Evolutionary conservation across 257 asterid species (phyloP), one percentile per base, ranked within the genome.

Genomic region (Lycium ferocissimum): DNA sequence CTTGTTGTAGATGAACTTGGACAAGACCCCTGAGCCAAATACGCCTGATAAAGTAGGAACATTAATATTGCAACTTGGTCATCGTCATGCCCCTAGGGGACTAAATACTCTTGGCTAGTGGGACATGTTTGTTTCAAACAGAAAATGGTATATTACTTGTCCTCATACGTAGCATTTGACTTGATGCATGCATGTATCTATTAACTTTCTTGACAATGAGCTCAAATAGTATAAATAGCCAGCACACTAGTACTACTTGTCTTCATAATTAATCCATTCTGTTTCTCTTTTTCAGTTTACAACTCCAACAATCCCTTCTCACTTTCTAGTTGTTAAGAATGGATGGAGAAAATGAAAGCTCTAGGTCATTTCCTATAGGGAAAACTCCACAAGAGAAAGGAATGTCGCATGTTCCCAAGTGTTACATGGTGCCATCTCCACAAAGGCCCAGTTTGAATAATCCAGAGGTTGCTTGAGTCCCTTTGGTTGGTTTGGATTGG

Each of bases 401-500:
- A 22, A 58, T 58, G 9, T 17, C 63, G 17, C 2, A 58, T 58
- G 63, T 58, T 58, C 10, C 63, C 63, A 58, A 58, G n/a, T 58
- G 26, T 58, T 58, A 58, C 10, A 17, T 17, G 26, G 5, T 17
- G 63, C 3, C 63, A 58, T 58, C 63, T 43, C 6, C 47, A 43
- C 3, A 26, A 26, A 38, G 43, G 43, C 43, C 43, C 5, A 38
- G 2, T 38, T 38, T 38, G 43, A 5, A 57, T 82, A 76, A 85
- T 15, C 5, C 84, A 0, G 22, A 86, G 33, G 9, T 63, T 15
- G 86, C 82, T 0, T 33, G 83, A 17, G 85, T 87, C 20, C 88
- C 93, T 0, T 61, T 85, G 0, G 47, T 89, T 18, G 67, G 89
- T 85, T 78, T 92, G 88, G 70, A 69, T 9, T 90, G 90, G 9